Percentiles rank a stretch among this genome's conserved stretches.
phyloP scores from a whole-genome alignment of 2,329 filamentous ascomycete species.

The Sphaceloma murrayae region DNA sequence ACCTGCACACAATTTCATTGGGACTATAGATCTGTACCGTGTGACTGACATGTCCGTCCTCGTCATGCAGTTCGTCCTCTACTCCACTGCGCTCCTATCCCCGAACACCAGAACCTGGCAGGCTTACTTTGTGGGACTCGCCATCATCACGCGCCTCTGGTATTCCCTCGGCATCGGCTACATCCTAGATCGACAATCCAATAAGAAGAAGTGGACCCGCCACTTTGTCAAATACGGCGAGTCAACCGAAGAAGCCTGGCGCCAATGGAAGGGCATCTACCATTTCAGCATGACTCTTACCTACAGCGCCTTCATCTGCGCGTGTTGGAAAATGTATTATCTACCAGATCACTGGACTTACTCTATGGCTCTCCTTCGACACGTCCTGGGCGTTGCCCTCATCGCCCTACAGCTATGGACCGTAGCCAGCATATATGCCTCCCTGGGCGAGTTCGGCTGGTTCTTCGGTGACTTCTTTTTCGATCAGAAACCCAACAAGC shows the following conservation, averaged over 20 bases:
- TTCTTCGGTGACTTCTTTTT: constrained; percentile 99
- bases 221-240: constrained; percentile 98
- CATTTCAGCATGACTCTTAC: constrained; percentile 87
- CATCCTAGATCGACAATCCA: constrained; percentile 76
- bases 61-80: constrained; percentile 65
- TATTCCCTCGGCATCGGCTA: constrained; percentile 80
- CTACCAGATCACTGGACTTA: constrained; percentile 80
- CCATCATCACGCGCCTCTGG: constrained; percentile 78
- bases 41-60: constrained; percentile 75
- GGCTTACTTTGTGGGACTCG: constrained; percentile 69
- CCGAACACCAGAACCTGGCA: constrained; percentile 69
- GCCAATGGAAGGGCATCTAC: constrained; percentile 94
- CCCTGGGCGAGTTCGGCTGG: constrained; percentile 95
- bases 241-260: constrained; percentile 82
- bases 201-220: constrained; percentile 86
- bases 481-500: constrained; percentile 64
- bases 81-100: constrained; percentile 62
- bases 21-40: constrained; percentile 84
- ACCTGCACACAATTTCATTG: constrained; percentile 73
- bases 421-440: constrained; percentile 84
- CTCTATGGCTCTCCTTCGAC: constrained; percentile 74
- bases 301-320: constrained; percentile 78
- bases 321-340: constrained; percentile 93
- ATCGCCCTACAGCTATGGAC: constrained; percentile 90
- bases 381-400: constrained; percentile 71